Base-by-base conservation (phyloP, 768 basidiomycete species). In the Atractiella rhizophila region DNA sequence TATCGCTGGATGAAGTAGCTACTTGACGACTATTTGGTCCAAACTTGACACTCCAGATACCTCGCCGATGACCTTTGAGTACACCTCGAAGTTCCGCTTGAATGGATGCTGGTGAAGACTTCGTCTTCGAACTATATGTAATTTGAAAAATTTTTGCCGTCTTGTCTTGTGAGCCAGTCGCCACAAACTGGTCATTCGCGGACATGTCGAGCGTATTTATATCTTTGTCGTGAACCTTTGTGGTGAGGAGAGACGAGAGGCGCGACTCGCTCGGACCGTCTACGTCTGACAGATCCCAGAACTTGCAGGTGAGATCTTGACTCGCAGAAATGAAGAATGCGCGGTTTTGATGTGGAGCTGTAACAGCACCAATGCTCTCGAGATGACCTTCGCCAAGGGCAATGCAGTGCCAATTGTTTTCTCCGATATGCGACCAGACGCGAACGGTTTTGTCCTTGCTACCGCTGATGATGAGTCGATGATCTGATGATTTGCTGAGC, bases 261-360 rank as follows among this genome's bases (percentile, higher is more conserved):
- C 40, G 21, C 9, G 24, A 19, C 7, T 39, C 38, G 10, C 34
- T 42, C 20, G 48, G 55, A 1, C 68, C 62, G 23, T 47, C 32
- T 8, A 61, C 39, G 8, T 46, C 33, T 10, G 56, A 48, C n/a
- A 96, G 56, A 59, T 96, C 83, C 91, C 91, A 98, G 73, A 96
- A 76, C 60, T 98, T 98, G 57, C 94, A 78, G 4, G 91, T 96
- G 31, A 81, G 71, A 57, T 98, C 91, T 59, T 96, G 88, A 56
- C 78, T 81, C 25, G 88, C 91, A 12, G 85, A 91, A 56, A 94
- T 78, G 66, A 86, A 64, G 61, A 91, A 88, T 29, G 21, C 24
- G 20, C 61, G 20, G 52, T 51, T 50, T 65, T 65, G 21, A 73
- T 45, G 68, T n/a, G 80, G 73, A 56, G 94, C 62, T 2, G 80